phyloP scores from a whole-genome alignment of 768 basidiomycete species.

The Suillus subluteus region DNA sequence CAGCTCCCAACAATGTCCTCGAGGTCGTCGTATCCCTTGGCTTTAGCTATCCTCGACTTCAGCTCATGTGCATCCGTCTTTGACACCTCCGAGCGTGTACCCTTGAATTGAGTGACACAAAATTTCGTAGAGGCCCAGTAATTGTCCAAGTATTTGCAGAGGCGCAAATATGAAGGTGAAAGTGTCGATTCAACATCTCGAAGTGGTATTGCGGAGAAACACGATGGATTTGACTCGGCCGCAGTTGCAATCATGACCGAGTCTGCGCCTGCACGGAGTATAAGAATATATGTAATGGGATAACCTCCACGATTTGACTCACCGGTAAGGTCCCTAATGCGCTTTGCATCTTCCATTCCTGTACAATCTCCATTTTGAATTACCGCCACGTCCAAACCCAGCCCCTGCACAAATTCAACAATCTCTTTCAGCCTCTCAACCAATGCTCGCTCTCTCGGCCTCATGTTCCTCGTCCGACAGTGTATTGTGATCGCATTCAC shows the following conservation, averaged over 20 bases:
- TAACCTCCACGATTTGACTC: constrained; percentile 21
- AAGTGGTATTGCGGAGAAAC: constrained; percentile 75
- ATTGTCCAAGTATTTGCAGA: constrained; percentile 77
- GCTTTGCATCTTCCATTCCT: constrained; percentile 76
- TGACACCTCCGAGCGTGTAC: constrained; percentile 53
- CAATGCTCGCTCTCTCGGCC: constrained; percentile 77
- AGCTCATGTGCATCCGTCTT: constrained; percentile 63
- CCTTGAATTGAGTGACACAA: constrained; percentile 83
- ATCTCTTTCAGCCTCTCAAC: constrained; percentile 82
- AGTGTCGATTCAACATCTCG: constrained; percentile 70
- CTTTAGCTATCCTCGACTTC: constrained; percentile 54
- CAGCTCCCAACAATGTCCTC: constrained; percentile 52
- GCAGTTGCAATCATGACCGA: constrained; percentile 97
- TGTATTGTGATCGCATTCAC: constrained; percentile 91
- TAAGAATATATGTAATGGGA: constrained; percentile 3
- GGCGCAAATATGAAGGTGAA: constrained; percentile 71
- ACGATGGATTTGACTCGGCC: constrained; percentile 90
- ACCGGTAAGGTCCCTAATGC: constrained; percentile 79
- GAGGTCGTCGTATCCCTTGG: constrained; percentile 65
- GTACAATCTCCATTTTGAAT: constrained; percentile 93
- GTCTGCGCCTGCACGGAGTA: constrained; percentile 59
- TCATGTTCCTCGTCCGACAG: constrained; percentile 92
- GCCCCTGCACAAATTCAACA: constrained; percentile 77
- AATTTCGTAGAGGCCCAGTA: constrained; percentile 88
- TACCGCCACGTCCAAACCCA: constrained; percentile 82